Base-by-base conservation (phyloP, 345 rosid species). In the Citrus mangshanensis region DNA sequence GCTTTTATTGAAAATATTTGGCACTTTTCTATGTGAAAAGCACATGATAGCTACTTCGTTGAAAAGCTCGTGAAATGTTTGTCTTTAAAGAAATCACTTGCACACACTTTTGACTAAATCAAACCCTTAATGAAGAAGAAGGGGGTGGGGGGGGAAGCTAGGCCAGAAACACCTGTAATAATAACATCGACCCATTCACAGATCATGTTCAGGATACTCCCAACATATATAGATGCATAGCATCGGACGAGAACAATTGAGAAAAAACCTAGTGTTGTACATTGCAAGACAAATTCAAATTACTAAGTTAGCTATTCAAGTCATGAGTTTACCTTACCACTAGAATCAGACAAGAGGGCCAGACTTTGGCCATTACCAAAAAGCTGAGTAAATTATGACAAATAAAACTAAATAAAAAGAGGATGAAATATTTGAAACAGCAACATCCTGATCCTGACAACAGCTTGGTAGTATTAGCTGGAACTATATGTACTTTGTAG, bases 211-310 rank as follows among this genome's bases (percentile, higher is more conserved):
- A 46, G 14, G 51, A 46, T 46, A 13, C 51, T 13, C 51, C 51
- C 18, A 46, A 3, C 51, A 46, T 13, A 42, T 12, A 46, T 3
- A 13, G 18, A 12, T 46, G 51, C 5, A 46, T 13, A 1, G 51
- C 18, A 46, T 4, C 3, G 5, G 51, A 46, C 18, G 51, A 12
- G 32, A 38, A 37, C 10, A 42, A 40, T 40, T 9, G 28, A 35
- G n/a, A 68, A 68, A 21, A 69, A 69, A 56, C 80, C 80, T 80
- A 80, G 69, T 80, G 79, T 62, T 66, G 61, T 68, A 66, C 81
- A 77, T 35, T 68, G 77, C 62, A 75, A 40, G 61, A 79, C 70
- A 70, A 27, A 37, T 51, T 9, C 27, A 35, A 71, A 63, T 75
- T 49, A 38, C 79, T 49, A 58, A 72, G 73, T 68, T 35, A 67